Percentiles rank a stretch among this genome's conserved stretches.
These are phyloP conservation scores for Lyophyllum semitale DNA, from an alignment of 768 basidiomycete genomes.

Conservation along the genomic window DNA sequence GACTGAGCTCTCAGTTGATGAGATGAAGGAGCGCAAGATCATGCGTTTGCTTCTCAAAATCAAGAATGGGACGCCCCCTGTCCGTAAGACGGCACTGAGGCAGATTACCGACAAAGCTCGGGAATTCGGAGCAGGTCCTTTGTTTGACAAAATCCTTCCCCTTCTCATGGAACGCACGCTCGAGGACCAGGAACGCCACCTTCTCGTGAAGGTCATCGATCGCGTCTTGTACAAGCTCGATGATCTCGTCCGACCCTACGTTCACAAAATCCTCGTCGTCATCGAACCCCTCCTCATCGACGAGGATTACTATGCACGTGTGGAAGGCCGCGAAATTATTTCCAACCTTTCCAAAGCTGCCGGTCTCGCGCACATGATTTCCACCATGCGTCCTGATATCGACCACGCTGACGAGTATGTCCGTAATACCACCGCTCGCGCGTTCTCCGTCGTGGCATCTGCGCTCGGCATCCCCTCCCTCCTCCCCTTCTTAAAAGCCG, in stretches of 20 bases:
- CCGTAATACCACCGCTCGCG: constrained; percentile 97
- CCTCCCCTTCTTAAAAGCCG: constrained; percentile 97
- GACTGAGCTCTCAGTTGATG: constrained; percentile 87
- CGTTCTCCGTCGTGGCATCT: constrained; percentile 98
- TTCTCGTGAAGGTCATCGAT: constrained; percentile 98
- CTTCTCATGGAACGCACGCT: constrained; percentile 97
- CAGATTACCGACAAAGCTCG: constrained; percentile 99
- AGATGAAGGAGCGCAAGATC: constrained; percentile 99
- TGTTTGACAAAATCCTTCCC: constrained; percentile 98
- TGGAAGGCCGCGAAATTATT: constrained; percentile 99
- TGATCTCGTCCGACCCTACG: constrained; percentile 97
- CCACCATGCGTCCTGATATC: constrained; percentile 99
- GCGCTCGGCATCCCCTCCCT: constrained; percentile 97
- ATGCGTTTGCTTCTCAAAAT: constrained; percentile 98
- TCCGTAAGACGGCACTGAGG: constrained; percentile 94
- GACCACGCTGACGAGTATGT: constrained; percentile 99
- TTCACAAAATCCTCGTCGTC: constrained; percentile 99
- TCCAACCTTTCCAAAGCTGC: constrained; percentile 98
- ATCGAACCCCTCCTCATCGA: constrained; percentile 99
- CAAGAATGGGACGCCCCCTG: constrained; percentile 98
- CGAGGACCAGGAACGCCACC: constrained; percentile 97
- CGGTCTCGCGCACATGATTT: constrained; percentile 99
- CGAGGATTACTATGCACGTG: constrained; percentile 94
- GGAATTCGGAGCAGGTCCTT: constrained; percentile 95
- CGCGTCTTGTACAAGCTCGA: constrained; percentile 98